These are phyloP conservation scores for Sarcomyxa edulis DNA, from an alignment of 768 basidiomycete species.

Conservation along the genomic window DNA sequence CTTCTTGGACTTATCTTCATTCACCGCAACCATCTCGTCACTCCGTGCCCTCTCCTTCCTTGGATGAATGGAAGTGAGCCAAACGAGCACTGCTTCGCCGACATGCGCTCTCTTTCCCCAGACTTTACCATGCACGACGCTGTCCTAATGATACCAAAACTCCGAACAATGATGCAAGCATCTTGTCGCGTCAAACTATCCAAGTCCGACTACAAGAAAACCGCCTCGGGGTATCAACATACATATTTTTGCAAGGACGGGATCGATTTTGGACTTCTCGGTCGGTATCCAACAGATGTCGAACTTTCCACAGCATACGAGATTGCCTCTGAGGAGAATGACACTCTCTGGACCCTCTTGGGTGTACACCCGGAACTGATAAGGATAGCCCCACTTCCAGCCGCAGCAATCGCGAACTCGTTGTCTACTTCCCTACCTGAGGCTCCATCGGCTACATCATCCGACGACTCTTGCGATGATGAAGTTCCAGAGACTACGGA, in stretches of 20 bases:
- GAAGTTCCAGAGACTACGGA: no score
- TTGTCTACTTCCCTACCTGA: not conserved
- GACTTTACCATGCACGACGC: slow-evolving; percentile 31
- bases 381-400: no score
- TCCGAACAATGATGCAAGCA: slow-evolving; percentile 14
- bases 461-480: no score
- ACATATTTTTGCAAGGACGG: slow-evolving; percentile 18
- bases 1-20: slow-evolving; percentile 24
- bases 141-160: slow-evolving; percentile 21
- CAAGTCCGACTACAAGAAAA: slow-evolving; percentile 9
- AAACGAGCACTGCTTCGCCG: slow-evolving; percentile 29
- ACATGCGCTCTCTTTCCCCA: slow-evolving; percentile 18
- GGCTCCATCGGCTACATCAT: not conserved
- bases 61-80: slow-evolving; percentile 29
- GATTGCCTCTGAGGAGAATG: slow-evolving; percentile 11
- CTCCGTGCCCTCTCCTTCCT: slow-evolving; percentile 26
- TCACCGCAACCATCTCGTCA: slow-evolving; percentile 25
- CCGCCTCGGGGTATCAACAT: slow-evolving; percentile 19
- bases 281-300: slow-evolving; percentile 14
- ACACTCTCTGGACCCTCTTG: slow-evolving; percentile 13
- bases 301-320: slow-evolving; percentile 8
- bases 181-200: not conserved
- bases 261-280: slow-evolving; percentile 15
- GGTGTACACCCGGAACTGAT: no score
- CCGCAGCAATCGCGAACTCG: not conserved